phyloP scores from a whole-genome alignment of 1,284 basidiomycete species.

The Rhodotorula sp. region DNA sequence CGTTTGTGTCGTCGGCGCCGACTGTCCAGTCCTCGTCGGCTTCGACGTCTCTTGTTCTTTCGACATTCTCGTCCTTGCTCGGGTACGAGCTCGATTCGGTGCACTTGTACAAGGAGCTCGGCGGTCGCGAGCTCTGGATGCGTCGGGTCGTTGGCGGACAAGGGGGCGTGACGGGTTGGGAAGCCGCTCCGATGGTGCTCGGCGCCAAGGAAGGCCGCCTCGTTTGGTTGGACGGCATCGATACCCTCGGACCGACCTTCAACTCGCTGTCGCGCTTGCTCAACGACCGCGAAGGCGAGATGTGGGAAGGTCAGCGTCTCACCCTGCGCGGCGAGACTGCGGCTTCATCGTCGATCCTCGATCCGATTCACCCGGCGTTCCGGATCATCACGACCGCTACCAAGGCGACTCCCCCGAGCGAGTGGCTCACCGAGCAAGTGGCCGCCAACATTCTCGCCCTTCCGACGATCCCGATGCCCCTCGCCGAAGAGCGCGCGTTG shows the following conservation, averaged over 20 bases:
- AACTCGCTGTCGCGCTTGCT: conserved; percentile 42
- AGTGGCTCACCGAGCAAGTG: conserved; percentile 50
- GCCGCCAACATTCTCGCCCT: conserved; percentile 47
- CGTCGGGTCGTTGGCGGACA: conserved; percentile 24
- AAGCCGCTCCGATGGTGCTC: conserved; percentile 45
- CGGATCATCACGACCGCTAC: conserved; percentile 48
- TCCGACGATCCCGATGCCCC: conserved; percentile 48
- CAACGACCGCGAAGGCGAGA: conserved; percentile 30
- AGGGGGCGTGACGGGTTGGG: conserved; percentile 34
- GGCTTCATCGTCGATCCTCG: conserved; percentile 14
- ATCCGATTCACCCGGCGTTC: conserved; percentile 43
- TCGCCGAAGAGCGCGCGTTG: conserved; percentile 46
- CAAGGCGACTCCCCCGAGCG: conserved; percentile 36
- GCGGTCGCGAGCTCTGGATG: conserved; percentile 49
- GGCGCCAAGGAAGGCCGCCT: conserved; percentile 47
- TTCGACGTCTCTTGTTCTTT: conserved; percentile 48
- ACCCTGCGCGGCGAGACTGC: conserved; percentile 1
- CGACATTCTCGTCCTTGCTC: conserved; percentile 47
- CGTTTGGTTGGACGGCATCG: conserved; percentile 50
- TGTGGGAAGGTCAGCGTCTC: conserved; percentile 33
- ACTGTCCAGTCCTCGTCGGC: conserved; percentile 42
- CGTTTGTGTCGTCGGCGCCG: conserved; percentile 17
- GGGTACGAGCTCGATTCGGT: conserved; percentile 49
- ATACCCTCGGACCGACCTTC: conserved; percentile 49
- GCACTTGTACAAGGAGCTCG: conserved; percentile 50